Base-by-base conservation (phyloP, 2,329 filamentous ascomycete genomes). In the Lasiodiplodia hormozganensis region DNA sequence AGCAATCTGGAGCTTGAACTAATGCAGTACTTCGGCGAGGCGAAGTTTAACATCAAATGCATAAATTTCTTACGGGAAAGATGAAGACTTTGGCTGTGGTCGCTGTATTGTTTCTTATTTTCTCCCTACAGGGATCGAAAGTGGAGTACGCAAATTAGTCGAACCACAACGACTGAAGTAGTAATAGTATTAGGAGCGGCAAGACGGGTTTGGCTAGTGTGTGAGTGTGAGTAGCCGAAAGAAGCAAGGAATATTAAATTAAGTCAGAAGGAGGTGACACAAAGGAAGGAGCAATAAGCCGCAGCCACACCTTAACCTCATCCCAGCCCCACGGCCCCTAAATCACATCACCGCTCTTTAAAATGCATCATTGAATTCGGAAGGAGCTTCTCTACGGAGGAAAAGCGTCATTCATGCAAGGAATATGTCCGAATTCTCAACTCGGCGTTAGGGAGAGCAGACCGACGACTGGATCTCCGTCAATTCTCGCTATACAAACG, bases 201-300 rank as follows among this genome's bases (percentile, higher is more conserved):
- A 53, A 28, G 51, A 16, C 16, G n/a, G 51, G 5, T 14, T 6
- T 14, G 23, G 81, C 3, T 16, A 28, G 52, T 8, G 16, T 54
- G 52, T 2, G 14, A 18, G 52, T 14, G n/a, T 23, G 31, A 28
- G 28, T 43, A 43, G 34, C 10, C 56, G 56, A 23, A 23, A 40
- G 40, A 36, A 18, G 28, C 47, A 36, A 21, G 18, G 18, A 4
- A 21, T 12, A 16, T 28, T 56, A 18, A 31, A 31, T 8, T 18
- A n/a, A 2, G 53, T 28, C 34, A 43, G 40, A 31, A 4, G 40
- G 8, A 1, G 40, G 38, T n/a, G 40, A 25, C 25, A 43, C 40
- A 49, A 25, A 62, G 38, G 38, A 47, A 62, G 38, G 38, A 47
- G 25, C 25, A 18, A 62, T 23, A 49, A 51, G 40, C 25, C n/a